A percentile compares a stretch with the other conserved stretches of the same genome.
Evolutionary conservation across 1,284 basidiomycete species (phyloP).

Genomic region (Tranzscheliella williamsii): DNA sequence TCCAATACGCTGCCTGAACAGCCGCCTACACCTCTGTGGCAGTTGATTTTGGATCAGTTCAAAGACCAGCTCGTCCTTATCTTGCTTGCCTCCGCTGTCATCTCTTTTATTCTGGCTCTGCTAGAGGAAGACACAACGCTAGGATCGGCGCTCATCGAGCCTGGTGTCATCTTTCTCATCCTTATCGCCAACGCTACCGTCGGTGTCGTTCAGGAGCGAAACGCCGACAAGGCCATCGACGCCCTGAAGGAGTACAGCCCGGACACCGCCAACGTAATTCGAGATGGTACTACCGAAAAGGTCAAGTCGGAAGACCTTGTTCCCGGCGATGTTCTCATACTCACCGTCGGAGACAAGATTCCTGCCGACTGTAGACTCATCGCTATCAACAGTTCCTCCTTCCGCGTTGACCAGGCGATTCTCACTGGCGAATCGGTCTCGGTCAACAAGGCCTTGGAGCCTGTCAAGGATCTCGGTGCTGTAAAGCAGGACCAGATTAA

Average conservation of each 20-base stretch:
- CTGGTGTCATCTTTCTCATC: conserved; percentile 59
- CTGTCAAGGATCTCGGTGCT: conserved; percentile 43
- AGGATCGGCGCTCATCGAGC: conserved; percentile 58
- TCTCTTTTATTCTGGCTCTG: conserved; percentile 57
- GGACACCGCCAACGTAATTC: conserved; percentile 52
- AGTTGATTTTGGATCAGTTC: conserved; percentile 94
- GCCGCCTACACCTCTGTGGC: conserved; percentile 84
- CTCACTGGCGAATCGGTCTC: conserved; percentile 57
- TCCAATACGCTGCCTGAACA: conserved; percentile 75
- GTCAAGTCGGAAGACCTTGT: conserved; percentile 51
- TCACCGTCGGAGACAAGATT: conserved; percentile 59
- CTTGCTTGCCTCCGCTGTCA: conserved; percentile 56
- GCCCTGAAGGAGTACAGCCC: conserved; percentile 59
- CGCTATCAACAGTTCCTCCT: conserved; percentile 50
- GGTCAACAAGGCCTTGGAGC: conserved; percentile 53
- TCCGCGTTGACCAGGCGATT: conserved; percentile 59
- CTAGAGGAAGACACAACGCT: conserved; percentile 53
- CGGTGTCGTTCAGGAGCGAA: conserved; percentile 59
- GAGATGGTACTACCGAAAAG: conserved; percentile 35
- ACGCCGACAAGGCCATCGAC: conserved; percentile 59
- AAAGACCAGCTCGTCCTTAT: conserved; percentile 63
- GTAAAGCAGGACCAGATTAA: conserved; percentile 61
- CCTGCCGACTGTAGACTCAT: conserved; percentile 58
- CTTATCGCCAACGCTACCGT: conserved; percentile 60
- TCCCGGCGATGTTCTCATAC: conserved; percentile 56